Conservation (phyloP, 768 basidiomycete species). For the Auricularia cornea region DNA sequence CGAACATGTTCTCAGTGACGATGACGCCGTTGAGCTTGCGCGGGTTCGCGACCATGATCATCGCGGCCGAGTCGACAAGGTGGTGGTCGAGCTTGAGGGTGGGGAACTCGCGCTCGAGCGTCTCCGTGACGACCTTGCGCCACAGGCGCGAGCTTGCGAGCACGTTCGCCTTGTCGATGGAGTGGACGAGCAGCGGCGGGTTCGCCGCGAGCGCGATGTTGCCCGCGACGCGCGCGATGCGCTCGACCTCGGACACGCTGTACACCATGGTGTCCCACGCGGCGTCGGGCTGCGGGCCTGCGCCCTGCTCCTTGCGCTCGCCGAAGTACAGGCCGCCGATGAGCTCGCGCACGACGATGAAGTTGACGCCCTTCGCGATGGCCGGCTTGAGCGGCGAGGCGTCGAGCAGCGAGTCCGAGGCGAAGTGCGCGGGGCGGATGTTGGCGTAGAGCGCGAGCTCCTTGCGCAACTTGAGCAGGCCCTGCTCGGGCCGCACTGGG, state of each 20-base stretch:
- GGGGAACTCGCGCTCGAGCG: slow-evolving; percentile 78
- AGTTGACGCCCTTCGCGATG: slow-evolving; percentile 74
- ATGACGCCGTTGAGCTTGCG: slow-evolving; percentile 91
- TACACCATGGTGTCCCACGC: slow-evolving; percentile 95
- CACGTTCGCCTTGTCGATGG: slow-evolving; percentile 98
- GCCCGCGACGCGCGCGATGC: slow-evolving; percentile 93
- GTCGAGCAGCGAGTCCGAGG: slow-evolving; percentile 78
- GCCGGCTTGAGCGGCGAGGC: slow-evolving; percentile 86
- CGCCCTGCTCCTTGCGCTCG: slow-evolving; percentile 77
- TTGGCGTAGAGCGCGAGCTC: slow-evolving; percentile 94
- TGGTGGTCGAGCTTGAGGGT: slow-evolving; percentile 82
- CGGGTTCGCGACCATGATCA: slow-evolving; percentile 88
- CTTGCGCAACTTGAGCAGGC: slow-evolving; percentile 83
- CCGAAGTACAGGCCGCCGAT: slow-evolving; percentile 98
- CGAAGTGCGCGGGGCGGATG: slow-evolving; percentile 94
- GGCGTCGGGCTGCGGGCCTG: slow-evolving; percentile 49
- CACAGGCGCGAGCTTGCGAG: slow-evolving; percentile 90
- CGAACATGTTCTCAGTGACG: slow-evolving; percentile 92
- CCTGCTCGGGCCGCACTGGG: slow-evolving; percentile 86
- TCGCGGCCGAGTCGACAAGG: slow-evolving; percentile 91
- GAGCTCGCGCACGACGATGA: slow-evolving; percentile 93
- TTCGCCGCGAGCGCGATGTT: slow-evolving; percentile 76
- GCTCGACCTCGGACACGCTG: slow-evolving; percentile 81
- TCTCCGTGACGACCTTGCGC: slow-evolving; percentile 87
- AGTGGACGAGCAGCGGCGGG: slow-evolving; percentile 85